These are phyloP conservation scores for Talaromyces sp. DNA, from an alignment of 2,329 filamentous ascomycete species.

Conservation along the genomic window DNA sequence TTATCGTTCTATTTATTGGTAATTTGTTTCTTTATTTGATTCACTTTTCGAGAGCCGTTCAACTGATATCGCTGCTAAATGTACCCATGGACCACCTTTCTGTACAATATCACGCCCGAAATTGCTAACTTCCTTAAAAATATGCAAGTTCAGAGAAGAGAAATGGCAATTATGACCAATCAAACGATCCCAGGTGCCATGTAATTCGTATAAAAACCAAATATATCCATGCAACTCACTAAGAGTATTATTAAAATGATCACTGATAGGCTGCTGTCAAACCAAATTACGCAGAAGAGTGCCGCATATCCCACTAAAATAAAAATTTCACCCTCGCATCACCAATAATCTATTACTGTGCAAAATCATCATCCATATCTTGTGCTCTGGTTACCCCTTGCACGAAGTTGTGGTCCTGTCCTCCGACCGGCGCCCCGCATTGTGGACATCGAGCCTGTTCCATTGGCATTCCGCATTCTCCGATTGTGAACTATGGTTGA, in stretches of 20 bases:
- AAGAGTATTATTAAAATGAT: background rate
- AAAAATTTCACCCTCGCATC: no score
- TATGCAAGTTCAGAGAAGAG: no score
- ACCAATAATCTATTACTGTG: background rate
- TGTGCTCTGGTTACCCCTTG: background rate
- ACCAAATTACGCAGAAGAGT: background rate
- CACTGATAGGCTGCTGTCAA: no score
- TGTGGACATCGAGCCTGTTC: background rate
- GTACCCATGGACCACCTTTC: no score
- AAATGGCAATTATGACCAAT: background rate
- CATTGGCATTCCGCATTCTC: background rate
- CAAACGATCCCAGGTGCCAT: background rate
- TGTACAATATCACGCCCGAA: no score
- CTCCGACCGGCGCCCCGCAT: background rate
- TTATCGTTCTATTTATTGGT: no score
- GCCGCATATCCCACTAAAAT: background rate
- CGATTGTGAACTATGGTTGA: background rate
- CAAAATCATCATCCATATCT: background rate
- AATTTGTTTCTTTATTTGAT: no score
- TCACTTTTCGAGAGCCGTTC: no score
- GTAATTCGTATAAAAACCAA: background rate
- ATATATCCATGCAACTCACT: background rate
- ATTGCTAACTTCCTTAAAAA: no score
- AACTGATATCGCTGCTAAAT: no score
- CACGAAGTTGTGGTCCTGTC: background rate